These are phyloP conservation scores for Suillus plorans DNA, from an alignment of 768 basidiomycete species.

Conservation along the genomic window DNA sequence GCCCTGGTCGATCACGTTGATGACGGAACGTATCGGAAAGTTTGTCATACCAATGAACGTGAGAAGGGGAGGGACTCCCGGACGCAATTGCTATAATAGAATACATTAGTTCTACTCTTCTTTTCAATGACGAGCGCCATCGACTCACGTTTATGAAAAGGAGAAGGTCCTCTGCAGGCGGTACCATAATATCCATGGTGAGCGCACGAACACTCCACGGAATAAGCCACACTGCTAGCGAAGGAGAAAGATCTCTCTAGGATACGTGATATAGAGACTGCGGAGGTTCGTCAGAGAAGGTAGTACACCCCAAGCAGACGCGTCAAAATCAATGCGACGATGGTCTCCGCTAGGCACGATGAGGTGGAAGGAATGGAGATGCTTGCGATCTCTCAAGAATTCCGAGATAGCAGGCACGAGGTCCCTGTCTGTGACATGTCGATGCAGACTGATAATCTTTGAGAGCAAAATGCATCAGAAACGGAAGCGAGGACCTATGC, in stretches of 20 bases:
- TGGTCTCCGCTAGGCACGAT: conserved; percentile 44
- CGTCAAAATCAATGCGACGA: conserved; percentile 62
- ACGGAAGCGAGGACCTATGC: conserved; percentile 46
- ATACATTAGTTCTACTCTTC: conserved; percentile 1
- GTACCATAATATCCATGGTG: conserved; percentile 39
- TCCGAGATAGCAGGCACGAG: conserved; percentile 69
- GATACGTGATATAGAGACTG: conserved; percentile 61
- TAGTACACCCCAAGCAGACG: conserved; percentile 69
- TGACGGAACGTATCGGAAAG: conserved; percentile 38
- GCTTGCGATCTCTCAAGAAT: conserved; percentile 56
- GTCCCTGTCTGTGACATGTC: conserved; percentile 52
- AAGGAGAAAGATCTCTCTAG: conserved; percentile 60
- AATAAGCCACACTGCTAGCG: conserved; percentile 67
- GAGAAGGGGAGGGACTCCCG: conserved; percentile 53
- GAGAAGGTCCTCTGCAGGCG: conserved; percentile 39
- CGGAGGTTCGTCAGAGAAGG: conserved; percentile 53
- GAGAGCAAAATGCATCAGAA: conserved; percentile 66
- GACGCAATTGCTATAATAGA: conserved; percentile 51
- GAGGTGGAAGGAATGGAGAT: conserved; percentile 54
- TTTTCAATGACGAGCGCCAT: neutral
- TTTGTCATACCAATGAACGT: conserved; percentile 59
- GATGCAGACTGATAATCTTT: conserved; percentile 42
- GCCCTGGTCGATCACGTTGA: conserved; percentile 52
- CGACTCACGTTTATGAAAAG: conserved; percentile 42
- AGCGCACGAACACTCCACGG: conserved; percentile 53